Percentiles rank a stretch among this genome's conserved stretches.
These are phyloP conservation scores for Cystobasidium ongulense DNA, from an alignment of 768 basidiomycete species.

Conservation along the genomic window DNA sequence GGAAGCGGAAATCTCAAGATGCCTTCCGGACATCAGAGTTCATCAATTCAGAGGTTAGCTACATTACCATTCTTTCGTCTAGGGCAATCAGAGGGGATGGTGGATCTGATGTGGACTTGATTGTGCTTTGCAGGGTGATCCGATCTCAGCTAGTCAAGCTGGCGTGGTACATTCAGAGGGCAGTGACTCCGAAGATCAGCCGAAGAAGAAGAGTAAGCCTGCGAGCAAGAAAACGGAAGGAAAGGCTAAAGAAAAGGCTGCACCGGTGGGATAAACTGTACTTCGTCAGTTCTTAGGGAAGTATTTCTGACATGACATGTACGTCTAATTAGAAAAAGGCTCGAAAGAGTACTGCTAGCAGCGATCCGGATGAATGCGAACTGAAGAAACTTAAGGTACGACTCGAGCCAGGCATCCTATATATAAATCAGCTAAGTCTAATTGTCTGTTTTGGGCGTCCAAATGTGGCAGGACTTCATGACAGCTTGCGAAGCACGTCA, in stretches of 20 bases:
- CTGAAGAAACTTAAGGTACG: constrained; percentile 27
- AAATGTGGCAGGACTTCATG: constrained; percentile 22
- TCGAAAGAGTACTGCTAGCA: neutral
- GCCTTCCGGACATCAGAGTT: constrained; percentile 10
- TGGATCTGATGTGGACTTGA: neutral
- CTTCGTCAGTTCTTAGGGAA: too few relatives aligned
- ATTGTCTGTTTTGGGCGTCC: too few relatives aligned
- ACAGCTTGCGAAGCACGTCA: constrained; percentile 24
- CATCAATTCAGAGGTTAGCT: constrained; percentile 25
- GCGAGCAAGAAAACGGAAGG: neutral
- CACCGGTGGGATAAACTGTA: neutral
- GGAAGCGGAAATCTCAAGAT: neutral
- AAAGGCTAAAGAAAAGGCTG: neutral
- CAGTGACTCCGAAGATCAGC: neutral
- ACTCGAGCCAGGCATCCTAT: neutral
- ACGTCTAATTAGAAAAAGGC: neutral
- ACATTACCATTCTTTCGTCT: neutral
- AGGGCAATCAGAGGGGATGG: neutral
- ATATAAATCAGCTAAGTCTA: neutral
- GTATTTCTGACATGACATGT: neutral
- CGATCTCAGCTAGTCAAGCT: constrained; percentile 18
- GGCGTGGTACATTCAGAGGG: neutral
- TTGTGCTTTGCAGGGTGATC: constrained; percentile 2
- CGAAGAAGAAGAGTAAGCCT: neutral
- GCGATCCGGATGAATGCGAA: constrained; percentile 19